A percentile compares a stretch with the other conserved stretches of the same genome.
These are phyloP conservation scores for Trametes versicolor DNA, from an alignment of 1,284 basidiomycete species.

Conservation along the genomic window DNA sequence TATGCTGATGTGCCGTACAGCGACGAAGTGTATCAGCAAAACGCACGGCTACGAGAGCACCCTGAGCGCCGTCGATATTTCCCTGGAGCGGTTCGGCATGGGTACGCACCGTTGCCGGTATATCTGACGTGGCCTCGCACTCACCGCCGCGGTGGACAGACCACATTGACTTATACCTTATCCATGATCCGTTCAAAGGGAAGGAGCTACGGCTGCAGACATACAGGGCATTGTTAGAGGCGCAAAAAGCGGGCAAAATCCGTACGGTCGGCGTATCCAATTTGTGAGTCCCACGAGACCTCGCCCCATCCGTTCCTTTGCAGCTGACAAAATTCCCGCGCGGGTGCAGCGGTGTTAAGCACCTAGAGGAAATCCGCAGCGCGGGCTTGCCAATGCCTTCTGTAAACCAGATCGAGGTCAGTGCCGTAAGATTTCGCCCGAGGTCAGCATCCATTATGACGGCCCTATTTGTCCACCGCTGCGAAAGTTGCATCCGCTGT, in stretches of 20 bases:
- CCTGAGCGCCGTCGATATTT: slow-evolving; percentile 38
- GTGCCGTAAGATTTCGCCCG: neutral
- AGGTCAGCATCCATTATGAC: neutral
- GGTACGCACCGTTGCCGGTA: slow-evolving; percentile 29
- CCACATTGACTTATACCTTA: slow-evolving; percentile 69
- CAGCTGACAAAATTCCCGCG: neutral
- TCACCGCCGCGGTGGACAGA: slow-evolving; percentile 38
- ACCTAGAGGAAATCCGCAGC: slow-evolving; percentile 78
- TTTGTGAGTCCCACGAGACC: slow-evolving; percentile 52
- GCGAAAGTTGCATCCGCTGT: slow-evolving; percentile 81
- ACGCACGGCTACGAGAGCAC: slow-evolving; percentile 43
- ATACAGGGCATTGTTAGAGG: slow-evolving; percentile 56
- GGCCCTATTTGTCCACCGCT: neutral
- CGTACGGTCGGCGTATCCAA: slow-evolving; percentile 72
- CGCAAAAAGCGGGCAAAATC: slow-evolving; percentile 61
- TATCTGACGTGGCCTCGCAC: neutral
- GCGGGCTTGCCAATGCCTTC: slow-evolving; percentile 72
- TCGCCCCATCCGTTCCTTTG: neutral
- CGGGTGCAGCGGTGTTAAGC: slow-evolving; percentile 68
- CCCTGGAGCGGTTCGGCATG: slow-evolving; percentile 34
- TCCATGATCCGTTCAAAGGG: slow-evolving; percentile 63
- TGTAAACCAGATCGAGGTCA: slow-evolving; percentile 88
- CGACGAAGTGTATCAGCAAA: slow-evolving; percentile 40
- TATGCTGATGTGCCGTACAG: slow-evolving; percentile 20
- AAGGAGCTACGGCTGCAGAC: slow-evolving; percentile 53